phyloP scores from a whole-genome alignment of 768 basidiomycete species.

The Galerina sulciceps region DNA sequence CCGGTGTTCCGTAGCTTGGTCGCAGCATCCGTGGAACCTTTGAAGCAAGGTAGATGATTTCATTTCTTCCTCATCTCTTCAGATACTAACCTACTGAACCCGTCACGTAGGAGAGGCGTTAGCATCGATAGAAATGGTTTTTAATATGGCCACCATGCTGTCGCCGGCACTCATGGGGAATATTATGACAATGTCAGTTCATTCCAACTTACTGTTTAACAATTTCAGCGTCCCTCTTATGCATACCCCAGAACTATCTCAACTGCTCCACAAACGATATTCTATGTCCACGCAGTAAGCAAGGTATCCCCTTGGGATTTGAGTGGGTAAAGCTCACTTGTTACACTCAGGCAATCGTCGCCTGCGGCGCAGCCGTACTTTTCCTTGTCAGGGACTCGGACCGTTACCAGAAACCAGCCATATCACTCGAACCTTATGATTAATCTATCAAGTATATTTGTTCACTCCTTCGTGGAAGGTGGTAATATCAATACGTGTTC shows the following conservation, averaged over 20 bases:
- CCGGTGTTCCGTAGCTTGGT: slow-evolving; percentile 15
- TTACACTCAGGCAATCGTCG: slow-evolving; percentile 6
- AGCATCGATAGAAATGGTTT: slow-evolving; percentile 10
- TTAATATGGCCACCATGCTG: slow-evolving; percentile 1
- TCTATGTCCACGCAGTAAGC: slow-evolving; percentile 15
- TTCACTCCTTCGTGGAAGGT: too few species aligned
- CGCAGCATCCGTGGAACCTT: slow-evolving; percentile 13
- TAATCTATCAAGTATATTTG: too few species aligned
- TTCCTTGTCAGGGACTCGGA: slow-evolving; percentile 14
- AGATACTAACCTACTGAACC: background rate
- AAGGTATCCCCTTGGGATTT: background rate
- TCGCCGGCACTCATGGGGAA: slow-evolving; percentile 11
- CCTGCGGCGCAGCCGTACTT: slow-evolving; percentile 4
- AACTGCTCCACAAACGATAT: slow-evolving; percentile 6
- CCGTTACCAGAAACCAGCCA: slow-evolving; percentile 9
- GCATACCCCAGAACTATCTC: slow-evolving; percentile 1
- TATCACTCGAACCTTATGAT: background rate
- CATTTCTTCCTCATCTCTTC: background rate
- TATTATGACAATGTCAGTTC: slow-evolving; percentile 6
- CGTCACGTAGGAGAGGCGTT: slow-evolving; percentile 7
- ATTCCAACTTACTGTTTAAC: background rate
- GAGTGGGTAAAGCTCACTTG: background rate
- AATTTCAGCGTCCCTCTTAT: too few species aligned
- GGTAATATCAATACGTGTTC: too few species aligned
- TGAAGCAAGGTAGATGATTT: slow-evolving; percentile 14